Evolutionary conservation across 805 yeast genomes (phyloP).

Genomic region (Candida endomychidarum): DNA sequence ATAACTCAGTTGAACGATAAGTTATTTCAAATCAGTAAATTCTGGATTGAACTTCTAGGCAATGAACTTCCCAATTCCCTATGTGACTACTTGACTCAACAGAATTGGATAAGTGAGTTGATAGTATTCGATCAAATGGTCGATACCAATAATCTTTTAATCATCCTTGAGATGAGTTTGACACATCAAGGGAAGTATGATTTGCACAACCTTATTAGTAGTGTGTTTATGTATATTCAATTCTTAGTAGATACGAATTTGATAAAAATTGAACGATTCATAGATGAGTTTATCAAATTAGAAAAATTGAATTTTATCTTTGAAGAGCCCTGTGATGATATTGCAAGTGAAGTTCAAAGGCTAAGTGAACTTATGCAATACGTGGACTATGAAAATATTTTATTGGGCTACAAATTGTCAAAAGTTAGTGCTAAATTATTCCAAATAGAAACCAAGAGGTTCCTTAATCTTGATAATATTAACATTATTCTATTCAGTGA

Average conservation of each 20-base stretch:
- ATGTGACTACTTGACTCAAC: conserved; percentile 34
- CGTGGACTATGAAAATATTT: conserved; percentile 9
- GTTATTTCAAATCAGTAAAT: conserved; percentile 16
- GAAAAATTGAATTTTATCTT: conserved; percentile 45
- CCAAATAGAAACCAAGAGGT: conserved; percentile 8
- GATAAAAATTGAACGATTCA: conserved; percentile 33
- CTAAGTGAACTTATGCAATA: conserved; percentile 40
- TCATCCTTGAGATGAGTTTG: conserved; percentile 52
- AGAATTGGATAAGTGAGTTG: conserved; percentile 33
- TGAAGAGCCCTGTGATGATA: conserved; percentile 32
- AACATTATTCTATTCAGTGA: conserved; percentile 10
- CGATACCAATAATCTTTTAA: conserved; percentile 27
- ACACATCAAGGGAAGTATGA: conserved; percentile 47
- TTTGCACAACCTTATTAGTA: conserved; percentile 30
- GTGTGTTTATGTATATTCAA: conserved; percentile 25
- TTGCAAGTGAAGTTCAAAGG: conserved; percentile 50
- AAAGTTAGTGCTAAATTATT: conserved; percentile 4
- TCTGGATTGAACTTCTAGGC: conserved; percentile 63
- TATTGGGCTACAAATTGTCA: conserved; percentile 14
- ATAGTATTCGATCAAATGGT: conserved; percentile 45
- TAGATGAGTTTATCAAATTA: conserved; percentile 50
- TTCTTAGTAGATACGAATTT: conserved; percentile 13
- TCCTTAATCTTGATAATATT: conserved; percentile 13
- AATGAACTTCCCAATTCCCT: conserved; percentile 58
- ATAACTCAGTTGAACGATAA: conserved; percentile 10